Evolutionary conservation across 2,329 filamentous ascomycete genomes (phyloP).

Genomic region (Ambrosiella beaveri): DNA sequence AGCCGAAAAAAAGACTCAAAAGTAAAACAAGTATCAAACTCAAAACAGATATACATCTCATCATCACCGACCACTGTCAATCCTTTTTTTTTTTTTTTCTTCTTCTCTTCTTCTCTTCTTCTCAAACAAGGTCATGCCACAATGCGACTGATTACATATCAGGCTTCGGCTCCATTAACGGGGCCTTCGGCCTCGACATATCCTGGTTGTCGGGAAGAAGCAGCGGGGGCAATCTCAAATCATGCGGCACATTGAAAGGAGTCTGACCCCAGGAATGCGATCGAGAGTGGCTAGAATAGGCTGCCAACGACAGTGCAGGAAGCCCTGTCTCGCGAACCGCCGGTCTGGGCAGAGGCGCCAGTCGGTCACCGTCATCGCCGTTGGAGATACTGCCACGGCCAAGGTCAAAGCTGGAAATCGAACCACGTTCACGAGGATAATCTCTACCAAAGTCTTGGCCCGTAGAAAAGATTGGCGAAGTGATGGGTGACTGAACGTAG

Average conservation of each 20-base stretch:
- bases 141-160: conserved; percentile 1
- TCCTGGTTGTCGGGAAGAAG: background rate
- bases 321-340: background rate
- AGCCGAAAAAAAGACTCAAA: background rate
- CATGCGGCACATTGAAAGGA: background rate
- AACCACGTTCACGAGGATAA: conserved; percentile 6
- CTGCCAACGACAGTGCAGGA: background rate
- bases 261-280: conserved; percentile 10
- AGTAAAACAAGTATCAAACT: conserved; percentile 5
- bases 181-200: background rate
- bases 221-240: background rate
- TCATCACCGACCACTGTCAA: background rate
- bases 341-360: background rate
- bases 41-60: background rate
- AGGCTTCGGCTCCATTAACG: conserved; percentile 8
- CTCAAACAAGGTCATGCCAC: background rate
- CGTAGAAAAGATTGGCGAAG: conserved; percentile 5
- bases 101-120: background rate
- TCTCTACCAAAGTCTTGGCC: background rate
- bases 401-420: conserved; percentile 12
- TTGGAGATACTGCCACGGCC: background rate
- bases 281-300: conserved; percentile 3
- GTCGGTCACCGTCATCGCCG: background rate
- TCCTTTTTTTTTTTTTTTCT: background rate
- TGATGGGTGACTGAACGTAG: conserved; percentile 8